phyloP scores from a whole-genome alignment of 2,329 filamentous ascomycete species.

The Pseudogymnoascus sp. region DNA sequence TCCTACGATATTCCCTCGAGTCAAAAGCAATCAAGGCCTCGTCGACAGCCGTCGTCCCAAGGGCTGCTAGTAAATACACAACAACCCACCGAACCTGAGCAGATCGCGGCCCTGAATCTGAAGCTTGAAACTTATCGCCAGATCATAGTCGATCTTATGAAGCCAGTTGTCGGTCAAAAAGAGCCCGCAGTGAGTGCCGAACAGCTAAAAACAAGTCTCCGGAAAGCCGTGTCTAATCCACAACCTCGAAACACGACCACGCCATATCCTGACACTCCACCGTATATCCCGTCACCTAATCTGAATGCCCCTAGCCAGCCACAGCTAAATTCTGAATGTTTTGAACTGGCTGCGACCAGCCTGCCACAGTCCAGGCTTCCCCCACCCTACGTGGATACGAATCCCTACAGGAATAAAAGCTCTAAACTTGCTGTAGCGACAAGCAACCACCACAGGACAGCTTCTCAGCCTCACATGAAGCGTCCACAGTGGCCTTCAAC shows the following conservation, averaged over 20 bases:
- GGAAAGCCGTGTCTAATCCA: background rate
- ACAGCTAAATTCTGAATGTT: background rate
- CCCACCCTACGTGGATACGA: background rate
- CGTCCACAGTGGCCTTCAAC: background rate
- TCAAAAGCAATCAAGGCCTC: background rate
- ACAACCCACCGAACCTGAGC: background rate
- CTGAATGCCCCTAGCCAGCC: background rate
- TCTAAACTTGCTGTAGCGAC: background rate
- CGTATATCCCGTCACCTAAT: background rate
- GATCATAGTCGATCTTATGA: constrained; percentile 1
- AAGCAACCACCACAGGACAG: background rate
- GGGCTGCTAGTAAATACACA: background rate
- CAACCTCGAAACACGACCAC: background rate
- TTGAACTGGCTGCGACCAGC: background rate
- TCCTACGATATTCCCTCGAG: background rate
- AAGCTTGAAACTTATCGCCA: background rate
- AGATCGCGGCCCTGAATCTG: background rate
- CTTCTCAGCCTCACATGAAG: background rate
- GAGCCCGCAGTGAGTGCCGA: background rate
- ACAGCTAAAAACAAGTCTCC: background rate
- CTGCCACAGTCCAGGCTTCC: background rate
- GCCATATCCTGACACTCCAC: background rate
- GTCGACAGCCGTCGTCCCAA: background rate
- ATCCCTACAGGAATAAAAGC: background rate
- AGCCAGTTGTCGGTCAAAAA: background rate